phyloP scores from a whole-genome alignment of 2,329 filamentous ascomycete species.

The Penicillium occitanis region DNA sequence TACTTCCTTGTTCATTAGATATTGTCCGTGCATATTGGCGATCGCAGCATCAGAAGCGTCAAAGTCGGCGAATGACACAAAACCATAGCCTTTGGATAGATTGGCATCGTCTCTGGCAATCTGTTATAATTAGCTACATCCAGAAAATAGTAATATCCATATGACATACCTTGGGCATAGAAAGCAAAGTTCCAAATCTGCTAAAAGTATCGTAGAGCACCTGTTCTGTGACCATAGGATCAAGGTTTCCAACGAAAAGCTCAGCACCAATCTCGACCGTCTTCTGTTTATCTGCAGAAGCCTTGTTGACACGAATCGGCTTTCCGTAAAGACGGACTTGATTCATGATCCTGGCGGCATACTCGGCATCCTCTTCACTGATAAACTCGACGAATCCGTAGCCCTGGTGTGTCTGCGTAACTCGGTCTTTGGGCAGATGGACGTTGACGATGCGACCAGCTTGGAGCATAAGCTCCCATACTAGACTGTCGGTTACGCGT shows the following conservation, averaged over 20 bases:
- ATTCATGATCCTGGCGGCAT: conserved; percentile 95
- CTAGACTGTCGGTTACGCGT: conserved; percentile 81
- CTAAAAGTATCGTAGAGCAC: conserved; percentile 93
- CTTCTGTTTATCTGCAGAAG: conserved; percentile 89
- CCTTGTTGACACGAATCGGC: conserved; percentile 94
- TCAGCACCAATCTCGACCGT: conserved; percentile 92
- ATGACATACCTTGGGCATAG: conserved; percentile 71
- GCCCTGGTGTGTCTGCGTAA: conserved; percentile 93
- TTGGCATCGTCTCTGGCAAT: conserved; percentile 82
- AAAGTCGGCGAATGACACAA: conserved; percentile 89
- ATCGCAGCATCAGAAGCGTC: conserved; percentile 91
- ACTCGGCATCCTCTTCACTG: conserved; percentile 92
- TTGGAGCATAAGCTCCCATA: conserved; percentile 98
- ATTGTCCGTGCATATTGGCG: conserved; percentile 91
- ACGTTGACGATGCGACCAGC: conserved; percentile 97
- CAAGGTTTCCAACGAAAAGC: conserved; percentile 94
- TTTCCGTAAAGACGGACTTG: conserved; percentile 91
- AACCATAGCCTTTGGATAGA: conserved; percentile 91
- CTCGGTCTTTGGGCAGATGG: conserved; percentile 95
- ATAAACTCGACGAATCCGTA: conserved; percentile 99
- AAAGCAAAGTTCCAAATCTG: conserved; percentile 82
- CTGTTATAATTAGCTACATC: conserved; percentile 38
- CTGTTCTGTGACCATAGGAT: conserved; percentile 92
- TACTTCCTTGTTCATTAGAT: conserved; percentile 94
- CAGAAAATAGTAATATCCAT: not conserved